A percentile compares a stretch with the other conserved stretches of the same genome.
Evolutionary conservation across 805 yeast genomes (phyloP).

Genomic region (Myxozyma nipponensis): DNA sequence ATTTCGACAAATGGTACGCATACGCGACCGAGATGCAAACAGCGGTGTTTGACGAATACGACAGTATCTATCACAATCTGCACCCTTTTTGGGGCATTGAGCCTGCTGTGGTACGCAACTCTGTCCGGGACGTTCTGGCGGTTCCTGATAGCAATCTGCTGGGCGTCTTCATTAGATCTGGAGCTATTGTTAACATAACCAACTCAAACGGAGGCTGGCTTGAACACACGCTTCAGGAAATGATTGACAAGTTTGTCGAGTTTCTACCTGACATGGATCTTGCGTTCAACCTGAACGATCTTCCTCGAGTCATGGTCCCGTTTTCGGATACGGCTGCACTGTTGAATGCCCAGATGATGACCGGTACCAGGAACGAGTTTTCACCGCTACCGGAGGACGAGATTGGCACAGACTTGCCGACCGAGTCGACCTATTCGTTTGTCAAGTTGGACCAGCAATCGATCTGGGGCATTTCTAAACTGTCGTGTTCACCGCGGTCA

Average conservation of each 20-base stretch:
- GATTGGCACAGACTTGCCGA: constrained; percentile 2
- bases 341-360: neutral
- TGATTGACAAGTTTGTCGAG: constrained; percentile 26
- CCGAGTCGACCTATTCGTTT: constrained; percentile 2
- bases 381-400: constrained; percentile 11
- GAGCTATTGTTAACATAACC: constrained; percentile 18
- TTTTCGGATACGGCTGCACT: constrained; percentile 20
- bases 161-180: constrained; percentile 23
- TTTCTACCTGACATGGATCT: constrained; percentile 32
- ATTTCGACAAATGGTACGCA: constrained; percentile 31
- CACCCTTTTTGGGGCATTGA: constrained; percentile 30
- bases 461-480: constrained; percentile 22
- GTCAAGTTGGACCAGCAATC: constrained; percentile 20
- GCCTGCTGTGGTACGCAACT: constrained; percentile 24
- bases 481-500: constrained; percentile 16
- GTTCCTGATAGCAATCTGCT: constrained; percentile 20
- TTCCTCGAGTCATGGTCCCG: constrained; percentile 30
- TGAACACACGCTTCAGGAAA: constrained; percentile 12
- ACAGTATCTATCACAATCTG: constrained; percentile 21
- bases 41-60: constrained; percentile 28
- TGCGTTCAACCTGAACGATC: constrained; percentile 28
- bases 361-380: constrained; percentile 24
- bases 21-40: constrained; percentile 22
- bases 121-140: constrained; percentile 19
- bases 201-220: constrained; percentile 24